These are phyloP conservation scores for Candida chilensis DNA, from an alignment of 805 yeast genomes.

Conservation along the genomic window DNA sequence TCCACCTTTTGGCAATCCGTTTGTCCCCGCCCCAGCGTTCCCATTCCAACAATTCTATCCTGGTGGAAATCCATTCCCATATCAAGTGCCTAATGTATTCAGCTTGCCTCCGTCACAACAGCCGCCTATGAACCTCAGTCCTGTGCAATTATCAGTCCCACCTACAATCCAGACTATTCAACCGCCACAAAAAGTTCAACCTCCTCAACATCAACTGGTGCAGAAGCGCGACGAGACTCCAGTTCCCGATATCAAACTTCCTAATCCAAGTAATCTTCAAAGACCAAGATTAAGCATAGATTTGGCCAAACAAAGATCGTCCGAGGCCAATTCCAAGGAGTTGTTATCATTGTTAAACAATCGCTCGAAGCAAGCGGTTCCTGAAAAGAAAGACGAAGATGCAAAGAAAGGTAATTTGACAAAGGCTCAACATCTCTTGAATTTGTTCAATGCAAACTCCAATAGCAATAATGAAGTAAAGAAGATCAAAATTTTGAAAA, in stretches of 20 bases:
- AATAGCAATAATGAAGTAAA: conserved; percentile 1
- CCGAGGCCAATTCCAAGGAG: conserved; percentile 23
- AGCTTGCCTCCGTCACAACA: conserved; percentile 1
- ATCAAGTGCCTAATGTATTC: conserved; percentile 1
- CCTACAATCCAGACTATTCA: conserved; percentile 3
- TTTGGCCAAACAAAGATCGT: conserved; percentile 7
- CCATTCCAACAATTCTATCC: conserved; percentile 1
- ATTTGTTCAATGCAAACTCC: conserved; percentile 13
- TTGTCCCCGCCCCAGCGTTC: conserved; percentile 1
- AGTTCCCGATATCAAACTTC: conserved; percentile 1
- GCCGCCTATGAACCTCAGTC: conserved; percentile 4
- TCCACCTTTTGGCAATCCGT: conserved; percentile 6
- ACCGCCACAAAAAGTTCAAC: conserved; percentile 3
- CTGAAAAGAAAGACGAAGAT: conserved; percentile 3
- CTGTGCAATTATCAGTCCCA: conserved; percentile 3
- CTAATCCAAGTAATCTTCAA: conserved; percentile 15
- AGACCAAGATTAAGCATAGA: too few species aligned
- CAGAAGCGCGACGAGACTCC: conserved; percentile 3
- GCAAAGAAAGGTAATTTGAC: conserved; percentile 9
- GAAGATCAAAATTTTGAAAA: conserved; percentile 1
- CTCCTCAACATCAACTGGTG: conserved; percentile 5
- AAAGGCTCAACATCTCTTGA: conserved; percentile 19
- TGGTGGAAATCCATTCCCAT: not conserved
- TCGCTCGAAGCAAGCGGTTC: conserved; percentile 2
- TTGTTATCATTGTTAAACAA: conserved; percentile 24